These are phyloP conservation scores for Crithidia expoeki DNA, from an alignment of 208 protist genomes.

Conservation along the genomic window DNA sequence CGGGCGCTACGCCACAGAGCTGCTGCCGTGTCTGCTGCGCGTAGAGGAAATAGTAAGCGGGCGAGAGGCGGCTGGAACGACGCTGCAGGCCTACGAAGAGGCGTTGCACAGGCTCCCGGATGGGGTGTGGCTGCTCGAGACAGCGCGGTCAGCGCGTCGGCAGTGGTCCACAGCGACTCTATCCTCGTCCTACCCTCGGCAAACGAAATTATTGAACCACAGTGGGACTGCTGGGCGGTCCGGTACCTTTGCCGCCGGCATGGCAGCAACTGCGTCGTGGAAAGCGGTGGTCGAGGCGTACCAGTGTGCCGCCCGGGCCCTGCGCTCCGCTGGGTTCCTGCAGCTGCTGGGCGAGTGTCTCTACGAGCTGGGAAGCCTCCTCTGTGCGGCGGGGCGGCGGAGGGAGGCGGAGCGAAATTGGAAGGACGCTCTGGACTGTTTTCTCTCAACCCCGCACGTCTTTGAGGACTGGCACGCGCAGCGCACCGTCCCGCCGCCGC, in stretches of 20 bases:
- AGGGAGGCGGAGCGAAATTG: slow-evolving; percentile 64
- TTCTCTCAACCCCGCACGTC: slow-evolving; percentile 58
- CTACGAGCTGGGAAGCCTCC: slow-evolving; percentile 66
- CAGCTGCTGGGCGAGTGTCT: slow-evolving; percentile 70
- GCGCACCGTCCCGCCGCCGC: slow-evolving; percentile 17
- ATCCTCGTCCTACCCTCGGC: neutral
- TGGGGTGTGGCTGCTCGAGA: slow-evolving; percentile 40
- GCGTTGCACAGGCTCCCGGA: slow-evolving; percentile 48
- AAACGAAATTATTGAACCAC: neutral
- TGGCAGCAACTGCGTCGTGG: slow-evolving; percentile 14
- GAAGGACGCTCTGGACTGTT: slow-evolving; percentile 71
- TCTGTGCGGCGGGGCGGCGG: slow-evolving; percentile 43
- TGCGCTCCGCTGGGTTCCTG: slow-evolving; percentile 63
- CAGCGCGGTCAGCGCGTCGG: slow-evolving; percentile 48
- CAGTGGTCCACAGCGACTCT: slow-evolving; percentile 16
- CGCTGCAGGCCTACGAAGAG: slow-evolving; percentile 30
- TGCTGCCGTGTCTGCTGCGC: slow-evolving; percentile 61
- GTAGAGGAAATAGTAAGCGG: slow-evolving; percentile 36
- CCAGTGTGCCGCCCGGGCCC: slow-evolving; percentile 41
- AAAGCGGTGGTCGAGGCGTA: slow-evolving; percentile 51
- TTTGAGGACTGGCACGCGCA: slow-evolving; percentile 54
- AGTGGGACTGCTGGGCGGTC: neutral
- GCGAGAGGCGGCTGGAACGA: neutral
- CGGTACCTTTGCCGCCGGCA: neutral
- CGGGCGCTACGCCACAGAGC: slow-evolving; percentile 50